Percentiles rank a stretch among this genome's conserved stretches.
Evolutionary conservation across 2,329 filamentous ascomycete genomes (phyloP).

Genomic region (Aspergillus japonicus): DNA sequence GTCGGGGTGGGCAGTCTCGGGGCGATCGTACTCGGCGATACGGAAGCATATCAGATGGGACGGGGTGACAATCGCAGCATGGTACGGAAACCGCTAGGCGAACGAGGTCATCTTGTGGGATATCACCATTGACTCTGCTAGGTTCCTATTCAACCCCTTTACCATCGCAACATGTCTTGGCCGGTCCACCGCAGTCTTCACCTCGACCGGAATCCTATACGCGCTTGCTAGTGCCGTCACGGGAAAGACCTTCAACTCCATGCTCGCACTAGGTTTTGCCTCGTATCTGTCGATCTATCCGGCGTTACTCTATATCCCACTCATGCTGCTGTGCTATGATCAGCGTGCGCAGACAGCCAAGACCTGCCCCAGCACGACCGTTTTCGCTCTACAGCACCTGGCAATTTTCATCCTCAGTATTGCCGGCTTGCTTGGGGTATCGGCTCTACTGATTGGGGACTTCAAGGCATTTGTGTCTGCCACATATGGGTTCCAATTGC

Average conservation of each 20-base stretch:
- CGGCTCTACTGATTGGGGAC: conserved; percentile 67
- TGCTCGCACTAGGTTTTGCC: conserved; percentile 82
- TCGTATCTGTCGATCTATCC: conserved; percentile 93
- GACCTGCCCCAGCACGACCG: conserved; percentile 24
- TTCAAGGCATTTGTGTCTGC: conserved; percentile 86
- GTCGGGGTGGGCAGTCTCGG: conserved; percentile 73
- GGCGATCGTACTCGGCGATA: conserved; percentile 73
- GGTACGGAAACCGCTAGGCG: conserved; percentile 50
- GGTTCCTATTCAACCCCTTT: conserved; percentile 92
- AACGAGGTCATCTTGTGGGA: background rate
- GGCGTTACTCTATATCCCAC: conserved; percentile 76
- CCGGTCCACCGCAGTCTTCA: conserved; percentile 84
- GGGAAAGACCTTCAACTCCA: conserved; percentile 70
- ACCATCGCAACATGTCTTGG: conserved; percentile 88
- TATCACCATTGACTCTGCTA: conserved; percentile 36
- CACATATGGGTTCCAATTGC: conserved; percentile 89
- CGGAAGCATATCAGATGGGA: conserved; percentile 73
- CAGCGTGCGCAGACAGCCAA: conserved; percentile 46
- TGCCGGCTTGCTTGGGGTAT: conserved; percentile 66
- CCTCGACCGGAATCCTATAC: conserved; percentile 81
- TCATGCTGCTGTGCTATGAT: conserved; percentile 79
- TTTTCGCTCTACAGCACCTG: conserved; percentile 58
- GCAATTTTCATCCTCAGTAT: conserved; percentile 56
- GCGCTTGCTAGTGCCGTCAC: conserved; percentile 77
- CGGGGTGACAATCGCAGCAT: conserved; percentile 72